Conservation (phyloP, 2,329 filamentous ascomycete genomes). For the Allantophomopsis lycopodina region DNA sequence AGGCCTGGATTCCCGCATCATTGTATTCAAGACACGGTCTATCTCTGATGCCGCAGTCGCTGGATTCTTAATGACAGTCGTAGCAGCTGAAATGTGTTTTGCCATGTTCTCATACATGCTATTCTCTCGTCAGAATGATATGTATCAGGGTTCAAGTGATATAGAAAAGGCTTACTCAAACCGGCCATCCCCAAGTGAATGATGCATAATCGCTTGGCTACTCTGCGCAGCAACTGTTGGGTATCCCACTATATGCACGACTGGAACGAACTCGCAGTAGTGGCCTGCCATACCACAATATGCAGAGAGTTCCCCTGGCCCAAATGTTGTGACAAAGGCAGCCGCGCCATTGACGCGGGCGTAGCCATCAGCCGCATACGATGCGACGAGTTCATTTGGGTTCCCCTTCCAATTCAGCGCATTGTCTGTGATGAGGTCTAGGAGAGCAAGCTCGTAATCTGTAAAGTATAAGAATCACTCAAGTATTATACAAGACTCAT, state of each 20-base stretch:
- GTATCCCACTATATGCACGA: conserved; percentile 40
- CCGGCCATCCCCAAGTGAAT: conserved; percentile 34
- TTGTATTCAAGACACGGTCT: conserved; percentile 6
- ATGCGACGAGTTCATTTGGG: conserved; percentile 18
- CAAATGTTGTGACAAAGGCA: conserved; percentile 32
- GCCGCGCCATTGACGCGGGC: conserved; percentile 31
- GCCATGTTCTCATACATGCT: conserved; percentile 6
- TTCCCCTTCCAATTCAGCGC: conserved; percentile 19
- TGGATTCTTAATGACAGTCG: conserved; percentile 3
- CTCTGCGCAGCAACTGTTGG: conserved; percentile 2
- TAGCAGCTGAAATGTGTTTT: conserved; percentile 5
- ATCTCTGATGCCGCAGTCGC: conserved; percentile 8
- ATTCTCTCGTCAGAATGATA: too few species aligned
- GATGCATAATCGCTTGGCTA: conserved; percentile 26
- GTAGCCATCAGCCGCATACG: conserved; percentile 35
- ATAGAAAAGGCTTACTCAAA: conserved; percentile 3
- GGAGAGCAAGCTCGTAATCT: conserved; percentile 5
- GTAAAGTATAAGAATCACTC: too few species aligned
- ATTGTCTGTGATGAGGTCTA: conserved; percentile 5
- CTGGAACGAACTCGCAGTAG: conserved; percentile 36
- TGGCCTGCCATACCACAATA: conserved; percentile 43
- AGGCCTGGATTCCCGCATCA: too few species aligned
- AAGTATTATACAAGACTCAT: too few species aligned
- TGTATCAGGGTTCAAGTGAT: too few species aligned
- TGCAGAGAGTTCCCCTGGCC: conserved; percentile 36